Evolutionary conservation across 208 protist species (phyloP).

Genomic region (Acanthamoeba healyi): DNA sequence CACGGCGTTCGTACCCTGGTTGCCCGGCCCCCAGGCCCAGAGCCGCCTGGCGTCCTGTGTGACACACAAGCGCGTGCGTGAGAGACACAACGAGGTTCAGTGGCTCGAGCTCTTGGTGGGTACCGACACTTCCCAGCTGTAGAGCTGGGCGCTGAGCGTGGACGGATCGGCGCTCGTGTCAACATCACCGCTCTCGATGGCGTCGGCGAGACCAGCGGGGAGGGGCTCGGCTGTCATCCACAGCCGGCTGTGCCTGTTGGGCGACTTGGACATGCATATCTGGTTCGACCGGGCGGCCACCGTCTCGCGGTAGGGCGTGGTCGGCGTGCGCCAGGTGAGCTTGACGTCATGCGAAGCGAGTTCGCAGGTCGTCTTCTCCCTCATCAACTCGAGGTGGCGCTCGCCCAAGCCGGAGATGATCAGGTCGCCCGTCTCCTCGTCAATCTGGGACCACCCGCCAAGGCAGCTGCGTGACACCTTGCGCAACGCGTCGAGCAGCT

Average conservation of each 20-base stretch:
- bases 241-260: constrained; percentile 99
- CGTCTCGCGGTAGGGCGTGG: constrained; percentile 98
- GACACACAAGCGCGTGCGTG: background rate
- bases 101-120: background rate
- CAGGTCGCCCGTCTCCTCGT: background rate
- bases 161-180: background rate
- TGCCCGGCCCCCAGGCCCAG: background rate
- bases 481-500: background rate
- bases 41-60: background rate
- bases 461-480: background rate
- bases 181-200: constrained; percentile 95
- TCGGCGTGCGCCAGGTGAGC: constrained; percentile 94
- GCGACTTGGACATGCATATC: constrained; percentile 95
- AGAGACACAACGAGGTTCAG: background rate
- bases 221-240: constrained; percentile 96
- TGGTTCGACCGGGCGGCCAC: constrained; percentile 91
- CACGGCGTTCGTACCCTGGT: constrained; percentile 97
- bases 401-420: constrained; percentile 99
- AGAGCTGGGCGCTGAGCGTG: background rate
- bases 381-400: constrained; percentile 99
- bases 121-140: background rate
- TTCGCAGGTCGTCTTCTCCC: constrained; percentile 98
- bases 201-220: constrained; percentile 92
- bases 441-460: background rate
- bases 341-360: constrained; percentile 92